Evolutionary conservation across 768 basidiomycete species (phyloP).

Genomic region (Amyloporia xantha): DNA sequence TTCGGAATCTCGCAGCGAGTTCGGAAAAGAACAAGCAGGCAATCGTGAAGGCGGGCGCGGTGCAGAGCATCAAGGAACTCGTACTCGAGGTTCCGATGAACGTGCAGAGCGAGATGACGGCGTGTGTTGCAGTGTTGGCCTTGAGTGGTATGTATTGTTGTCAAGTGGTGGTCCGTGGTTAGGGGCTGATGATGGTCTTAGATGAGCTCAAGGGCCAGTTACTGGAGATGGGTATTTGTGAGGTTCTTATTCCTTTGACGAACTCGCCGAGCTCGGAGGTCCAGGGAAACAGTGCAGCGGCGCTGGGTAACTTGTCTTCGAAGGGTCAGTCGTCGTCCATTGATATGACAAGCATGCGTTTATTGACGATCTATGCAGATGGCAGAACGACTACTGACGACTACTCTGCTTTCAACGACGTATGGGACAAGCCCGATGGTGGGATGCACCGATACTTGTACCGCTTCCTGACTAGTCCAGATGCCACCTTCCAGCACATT

Average conservation of each 20-base stretch:
- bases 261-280: slow-evolving; percentile 96
- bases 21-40: slow-evolving; percentile 98
- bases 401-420: slow-evolving; percentile 94
- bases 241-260: slow-evolving; percentile 93
- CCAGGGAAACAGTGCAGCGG: slow-evolving; percentile 97
- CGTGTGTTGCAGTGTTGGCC: slow-evolving; percentile 94
- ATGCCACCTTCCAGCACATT: slow-evolving; percentile 98
- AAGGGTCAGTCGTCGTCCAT: slow-evolving; percentile 57
- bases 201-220: slow-evolving; percentile 96
- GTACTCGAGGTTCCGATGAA: slow-evolving; percentile 92
- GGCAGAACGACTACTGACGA: slow-evolving; percentile 75
- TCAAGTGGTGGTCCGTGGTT: not conserved
- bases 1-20: slow-evolving; percentile 93
- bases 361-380: slow-evolving; percentile 36
- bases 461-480: slow-evolving; percentile 86
- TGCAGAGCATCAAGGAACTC: slow-evolving; percentile 93
- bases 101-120: slow-evolving; percentile 99
- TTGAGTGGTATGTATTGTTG: slow-evolving; percentile 68
- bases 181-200: slow-evolving; percentile 23
- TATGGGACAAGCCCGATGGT: slow-evolving; percentile 97
- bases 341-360: not conserved
- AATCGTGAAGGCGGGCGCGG: slow-evolving; percentile 95
- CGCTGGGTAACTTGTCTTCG: slow-evolving; percentile 94
- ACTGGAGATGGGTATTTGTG: slow-evolving; percentile 97
- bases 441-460: slow-evolving; percentile 95